Percentiles rank a stretch among this genome's conserved stretches.
Conservation (phyloP, 805 yeast genomes). For the Kuraishia borneana region DNA sequence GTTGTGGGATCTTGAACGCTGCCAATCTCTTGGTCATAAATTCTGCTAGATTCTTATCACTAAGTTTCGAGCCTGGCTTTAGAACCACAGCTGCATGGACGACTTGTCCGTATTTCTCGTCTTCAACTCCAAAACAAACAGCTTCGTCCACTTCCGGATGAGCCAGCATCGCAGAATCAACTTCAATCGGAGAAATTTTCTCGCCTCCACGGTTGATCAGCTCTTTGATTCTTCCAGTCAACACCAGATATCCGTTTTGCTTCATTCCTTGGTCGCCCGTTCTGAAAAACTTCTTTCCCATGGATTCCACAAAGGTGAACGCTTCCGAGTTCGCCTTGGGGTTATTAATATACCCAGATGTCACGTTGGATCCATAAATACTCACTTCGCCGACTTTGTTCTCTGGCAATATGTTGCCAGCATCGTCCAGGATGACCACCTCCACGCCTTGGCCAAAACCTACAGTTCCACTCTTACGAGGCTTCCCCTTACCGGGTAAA, state of each 20-base stretch:
- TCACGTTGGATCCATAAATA: slow-evolving; percentile 56
- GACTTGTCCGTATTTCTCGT: slow-evolving; percentile 58
- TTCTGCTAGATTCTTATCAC: slow-evolving; percentile 31
- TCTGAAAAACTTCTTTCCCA: slow-evolving; percentile 46
- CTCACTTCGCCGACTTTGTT: slow-evolving; percentile 61
- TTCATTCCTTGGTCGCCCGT: slow-evolving; percentile 71
- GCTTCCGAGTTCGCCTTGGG: slow-evolving; percentile 59
- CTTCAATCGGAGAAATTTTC: slow-evolving; percentile 63
- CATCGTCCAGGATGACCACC: slow-evolving; percentile 43
- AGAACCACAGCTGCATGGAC: slow-evolving; percentile 63
- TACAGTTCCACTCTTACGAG: slow-evolving; percentile 60
- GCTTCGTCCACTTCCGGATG: slow-evolving; percentile 60
- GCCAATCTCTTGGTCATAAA: slow-evolving; percentile 37
- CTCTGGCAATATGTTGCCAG: slow-evolving; percentile 32
- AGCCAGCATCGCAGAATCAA: slow-evolving; percentile 49
- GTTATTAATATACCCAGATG: slow-evolving; percentile 63
- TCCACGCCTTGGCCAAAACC: slow-evolving; percentile 56
- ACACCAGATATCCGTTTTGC: slow-evolving; percentile 49
- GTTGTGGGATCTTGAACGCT: slow-evolving; percentile 49
- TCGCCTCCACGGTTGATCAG: slow-evolving; percentile 72
- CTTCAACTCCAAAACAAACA: slow-evolving; percentile 59
- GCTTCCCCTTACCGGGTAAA: slow-evolving; percentile 34
- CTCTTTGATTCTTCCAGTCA: slow-evolving; percentile 67
- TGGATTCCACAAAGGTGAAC: slow-evolving; percentile 29
- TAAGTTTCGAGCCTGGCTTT: slow-evolving; percentile 24